Evolutionary conservation across 2,329 filamentous ascomycete genomes (phyloP).

Genomic region (Dendrostoma leiphaemia): DNA sequence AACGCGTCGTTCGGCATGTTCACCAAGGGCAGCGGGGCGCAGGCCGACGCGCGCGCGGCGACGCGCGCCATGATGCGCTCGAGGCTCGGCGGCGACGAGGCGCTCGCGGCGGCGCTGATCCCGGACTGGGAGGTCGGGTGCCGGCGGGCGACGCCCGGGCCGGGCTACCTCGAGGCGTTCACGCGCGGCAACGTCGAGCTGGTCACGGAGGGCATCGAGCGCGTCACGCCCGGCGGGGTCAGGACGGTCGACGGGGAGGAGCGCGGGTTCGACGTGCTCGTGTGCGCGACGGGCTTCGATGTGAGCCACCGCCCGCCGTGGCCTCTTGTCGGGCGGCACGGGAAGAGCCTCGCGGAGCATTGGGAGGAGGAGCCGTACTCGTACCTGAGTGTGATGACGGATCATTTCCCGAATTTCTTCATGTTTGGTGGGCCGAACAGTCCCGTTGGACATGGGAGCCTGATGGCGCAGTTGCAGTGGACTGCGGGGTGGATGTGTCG

Average conservation of each 20-base stretch:
- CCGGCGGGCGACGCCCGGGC: constrained; percentile 21
- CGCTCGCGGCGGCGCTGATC: constrained; percentile 33
- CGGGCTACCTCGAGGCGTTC: constrained; percentile 23
- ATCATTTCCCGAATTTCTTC: constrained; percentile 64
- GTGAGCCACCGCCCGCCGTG: constrained; percentile 56
- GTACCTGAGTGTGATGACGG: constrained; percentile 61
- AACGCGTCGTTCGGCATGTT: constrained; percentile 17
- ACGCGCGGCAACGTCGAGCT: neutral
- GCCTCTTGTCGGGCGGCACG: constrained; percentile 48
- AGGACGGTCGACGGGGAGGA: constrained; percentile 52
- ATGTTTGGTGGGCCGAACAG: constrained; percentile 13
- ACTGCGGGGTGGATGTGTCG: constrained; percentile 4
- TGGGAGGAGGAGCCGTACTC: constrained; percentile 63
- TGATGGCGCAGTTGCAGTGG: constrained; percentile 9
- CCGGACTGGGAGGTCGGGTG: constrained; percentile 23
- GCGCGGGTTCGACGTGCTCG: constrained; percentile 56
- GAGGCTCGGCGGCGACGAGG: constrained; percentile 37
- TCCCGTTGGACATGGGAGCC: neutral
- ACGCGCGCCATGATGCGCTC: constrained; percentile 39
- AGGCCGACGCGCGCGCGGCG: constrained; percentile 35
- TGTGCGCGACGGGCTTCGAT: constrained; percentile 65
- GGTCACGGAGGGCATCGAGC: constrained; percentile 24
- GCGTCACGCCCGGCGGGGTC: constrained; percentile 55
- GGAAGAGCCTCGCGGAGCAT: constrained; percentile 47
- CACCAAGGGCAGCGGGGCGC: constrained; percentile 17